phyloP scores from a whole-genome alignment of 768 basidiomycete species.

The Rhodosporidiobolus sp. region DNA sequence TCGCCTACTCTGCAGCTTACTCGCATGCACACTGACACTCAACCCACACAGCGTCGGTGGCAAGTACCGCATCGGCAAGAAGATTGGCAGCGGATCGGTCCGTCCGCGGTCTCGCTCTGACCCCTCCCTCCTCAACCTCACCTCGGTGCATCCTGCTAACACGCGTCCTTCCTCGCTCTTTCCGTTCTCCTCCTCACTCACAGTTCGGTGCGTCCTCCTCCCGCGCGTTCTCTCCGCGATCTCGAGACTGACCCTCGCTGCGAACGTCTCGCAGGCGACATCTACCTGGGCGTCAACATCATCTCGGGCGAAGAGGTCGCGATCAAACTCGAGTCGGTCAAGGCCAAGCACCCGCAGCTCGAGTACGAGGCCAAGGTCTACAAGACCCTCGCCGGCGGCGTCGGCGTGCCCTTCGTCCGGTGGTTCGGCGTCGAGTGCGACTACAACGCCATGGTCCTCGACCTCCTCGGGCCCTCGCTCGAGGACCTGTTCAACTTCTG shows the following conservation, averaged over 20 bases:
- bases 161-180: slow-evolving; percentile 54
- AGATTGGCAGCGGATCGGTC: slow-evolving; percentile 98
- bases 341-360: slow-evolving; percentile 99
- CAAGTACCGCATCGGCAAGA: slow-evolving; percentile 94
- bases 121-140: not conserved
- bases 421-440: slow-evolving; percentile 79
- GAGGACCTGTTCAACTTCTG: slow-evolving; percentile 55
- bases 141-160: slow-evolving; percentile 57
- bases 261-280: slow-evolving; percentile 68
- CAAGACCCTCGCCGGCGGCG: slow-evolving; percentile 98
- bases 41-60: slow-evolving; percentile 38
- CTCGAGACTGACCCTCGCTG: not conserved
- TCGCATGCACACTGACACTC: not conserved
- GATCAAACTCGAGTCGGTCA: slow-evolving; percentile 99
- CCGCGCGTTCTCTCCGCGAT: not conserved
- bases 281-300: slow-evolving; percentile 99
- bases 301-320: slow-evolving; percentile 99
- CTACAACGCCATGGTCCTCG: slow-evolving; percentile 99
- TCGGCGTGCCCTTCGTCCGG: slow-evolving; percentile 96
- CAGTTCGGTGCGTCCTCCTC: slow-evolving; percentile 20
- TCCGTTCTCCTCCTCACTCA: not conserved
- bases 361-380: slow-evolving; percentile 80
- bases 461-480: slow-evolving; percentile 75
- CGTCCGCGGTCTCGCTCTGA: slow-evolving; percentile 55
- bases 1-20: not conserved